These are phyloP conservation scores for Conticribra guillardii DNA, from an alignment of 108 stramenopile genomes.

Conservation along the genomic window DNA sequence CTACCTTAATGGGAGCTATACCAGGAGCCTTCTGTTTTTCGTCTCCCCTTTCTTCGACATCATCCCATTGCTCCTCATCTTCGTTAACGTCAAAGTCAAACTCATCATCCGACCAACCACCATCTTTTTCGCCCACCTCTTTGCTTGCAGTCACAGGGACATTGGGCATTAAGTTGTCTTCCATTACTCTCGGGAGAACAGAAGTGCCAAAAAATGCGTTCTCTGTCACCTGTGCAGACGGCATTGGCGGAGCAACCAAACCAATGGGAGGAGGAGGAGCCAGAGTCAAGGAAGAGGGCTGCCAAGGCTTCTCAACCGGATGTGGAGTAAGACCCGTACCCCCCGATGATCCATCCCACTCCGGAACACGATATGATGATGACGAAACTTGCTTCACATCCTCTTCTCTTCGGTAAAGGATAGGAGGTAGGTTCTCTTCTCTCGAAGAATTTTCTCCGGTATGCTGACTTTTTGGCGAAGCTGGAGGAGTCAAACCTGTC, in stretches of 20 bases:
- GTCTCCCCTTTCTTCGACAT: not conserved
- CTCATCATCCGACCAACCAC: conserved; percentile 49
- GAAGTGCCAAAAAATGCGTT: not conserved
- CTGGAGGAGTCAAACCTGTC: conserved; percentile 36
- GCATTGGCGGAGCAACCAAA: not conserved
- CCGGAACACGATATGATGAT: too few relatives aligned
- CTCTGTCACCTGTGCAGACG: not conserved
- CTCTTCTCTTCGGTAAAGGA: conserved; percentile 24
- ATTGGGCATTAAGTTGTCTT: too few relatives aligned
- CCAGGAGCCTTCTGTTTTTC: not conserved
- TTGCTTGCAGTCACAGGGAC: too few relatives aligned
- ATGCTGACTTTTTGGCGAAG: not conserved
- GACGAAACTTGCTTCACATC: not conserved
- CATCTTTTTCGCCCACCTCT: conserved; percentile 28
- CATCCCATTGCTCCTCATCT: not conserved
- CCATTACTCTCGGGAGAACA: not conserved
- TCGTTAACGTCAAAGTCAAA: conserved; percentile 45
- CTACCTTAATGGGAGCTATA: not conserved
- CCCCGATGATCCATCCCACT: too few relatives aligned
- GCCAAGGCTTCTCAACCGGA: too few relatives aligned
- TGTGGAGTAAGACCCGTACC: too few relatives aligned
- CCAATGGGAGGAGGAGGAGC: too few relatives aligned
- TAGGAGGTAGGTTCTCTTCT: not conserved
- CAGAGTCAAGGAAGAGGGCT: too few relatives aligned
- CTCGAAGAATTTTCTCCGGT: not conserved